A percentile compares a stretch with the other conserved stretches of the same genome.
Conservation (phyloP, 2,329 filamentous ascomycete species). For the Beauveria medogensis region DNA sequence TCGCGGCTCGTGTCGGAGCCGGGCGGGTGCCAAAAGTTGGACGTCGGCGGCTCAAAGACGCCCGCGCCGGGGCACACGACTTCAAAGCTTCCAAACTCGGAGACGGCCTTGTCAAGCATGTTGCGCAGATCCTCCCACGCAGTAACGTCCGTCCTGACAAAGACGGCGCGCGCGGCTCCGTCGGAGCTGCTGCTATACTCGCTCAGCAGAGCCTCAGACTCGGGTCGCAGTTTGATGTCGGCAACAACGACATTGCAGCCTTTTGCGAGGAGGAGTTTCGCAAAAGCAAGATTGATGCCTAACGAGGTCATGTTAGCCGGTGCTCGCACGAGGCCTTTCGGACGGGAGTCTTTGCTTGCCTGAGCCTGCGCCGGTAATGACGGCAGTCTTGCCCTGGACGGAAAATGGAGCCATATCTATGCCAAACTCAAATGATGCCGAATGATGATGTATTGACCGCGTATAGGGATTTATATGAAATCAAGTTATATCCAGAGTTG, state of each 20-base stretch:
- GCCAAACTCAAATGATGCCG: too few species aligned
- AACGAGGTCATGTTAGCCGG: not conserved
- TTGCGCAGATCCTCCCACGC: slow-evolving; percentile 29
- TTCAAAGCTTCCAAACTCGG: slow-evolving; percentile 31
- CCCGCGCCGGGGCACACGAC: slow-evolving; percentile 39
- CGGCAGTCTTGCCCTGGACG: slow-evolving; percentile 21
- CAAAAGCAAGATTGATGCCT: slow-evolving; percentile 38
- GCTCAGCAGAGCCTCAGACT: slow-evolving; percentile 28
- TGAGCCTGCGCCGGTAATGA: slow-evolving; percentile 23
- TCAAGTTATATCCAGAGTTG: not conserved
- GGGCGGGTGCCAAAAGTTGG: slow-evolving; percentile 34
- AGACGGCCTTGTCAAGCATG: slow-evolving; percentile 26
- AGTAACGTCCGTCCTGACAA: slow-evolving; percentile 36
- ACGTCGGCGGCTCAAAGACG: slow-evolving; percentile 37
- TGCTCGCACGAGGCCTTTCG: not conserved
- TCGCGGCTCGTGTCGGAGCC: slow-evolving; percentile 27
- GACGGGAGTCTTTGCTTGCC: slow-evolving; percentile 11
- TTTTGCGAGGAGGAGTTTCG: slow-evolving; percentile 30
- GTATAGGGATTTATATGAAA: too few species aligned
- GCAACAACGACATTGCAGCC: slow-evolving; percentile 38
- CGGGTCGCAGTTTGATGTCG: slow-evolving; percentile 34
- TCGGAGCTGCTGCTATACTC: slow-evolving; percentile 13
- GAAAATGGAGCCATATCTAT: slow-evolving; percentile 14
- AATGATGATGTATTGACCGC: too few species aligned
- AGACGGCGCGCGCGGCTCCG: slow-evolving; percentile 24